phyloP scores from a whole-genome alignment of 257 asterid species.

The Vinca minor region DNA sequence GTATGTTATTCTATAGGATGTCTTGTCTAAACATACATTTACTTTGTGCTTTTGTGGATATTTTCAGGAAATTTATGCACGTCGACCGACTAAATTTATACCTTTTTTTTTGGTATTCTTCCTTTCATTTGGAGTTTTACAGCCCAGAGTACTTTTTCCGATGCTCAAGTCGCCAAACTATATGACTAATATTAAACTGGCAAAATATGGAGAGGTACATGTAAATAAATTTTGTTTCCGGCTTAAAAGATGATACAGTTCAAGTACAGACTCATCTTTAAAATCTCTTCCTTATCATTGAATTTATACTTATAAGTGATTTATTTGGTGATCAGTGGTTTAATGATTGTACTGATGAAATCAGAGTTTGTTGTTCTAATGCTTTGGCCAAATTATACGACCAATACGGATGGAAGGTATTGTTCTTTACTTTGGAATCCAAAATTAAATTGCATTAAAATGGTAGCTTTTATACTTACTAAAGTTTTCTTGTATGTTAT shows the following conservation, averaged over 20 bases:
- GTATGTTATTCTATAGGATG: conserved; percentile 21
- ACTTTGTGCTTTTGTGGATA: not conserved
- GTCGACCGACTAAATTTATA: conserved; percentile 3
- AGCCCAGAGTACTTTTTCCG: conserved; percentile 62
- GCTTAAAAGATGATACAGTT: no score
- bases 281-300: not conserved
- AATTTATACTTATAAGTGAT: conserved; percentile 1
- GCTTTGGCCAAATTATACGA: conserved; percentile 45
- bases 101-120: not conserved
- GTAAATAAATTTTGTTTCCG: not conserved
- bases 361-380: conserved; percentile 55
- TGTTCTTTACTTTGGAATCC: not conserved
- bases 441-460: not conserved
- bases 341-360: conserved; percentile 66
- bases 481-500: not conserved
- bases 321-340: conserved; percentile 56
- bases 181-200: conserved; percentile 46
- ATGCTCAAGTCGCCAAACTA: conserved; percentile 42
- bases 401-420: conserved; percentile 75
- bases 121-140: conserved; percentile 14
- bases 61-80: not conserved
- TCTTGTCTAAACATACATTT: not conserved
- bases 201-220: conserved; percentile 72
- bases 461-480: not conserved
- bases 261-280: not conserved